These are phyloP conservation scores for Fusarium miscanthi DNA, from an alignment of 2,329 filamentous ascomycete genomes.

Conservation along the genomic window DNA sequence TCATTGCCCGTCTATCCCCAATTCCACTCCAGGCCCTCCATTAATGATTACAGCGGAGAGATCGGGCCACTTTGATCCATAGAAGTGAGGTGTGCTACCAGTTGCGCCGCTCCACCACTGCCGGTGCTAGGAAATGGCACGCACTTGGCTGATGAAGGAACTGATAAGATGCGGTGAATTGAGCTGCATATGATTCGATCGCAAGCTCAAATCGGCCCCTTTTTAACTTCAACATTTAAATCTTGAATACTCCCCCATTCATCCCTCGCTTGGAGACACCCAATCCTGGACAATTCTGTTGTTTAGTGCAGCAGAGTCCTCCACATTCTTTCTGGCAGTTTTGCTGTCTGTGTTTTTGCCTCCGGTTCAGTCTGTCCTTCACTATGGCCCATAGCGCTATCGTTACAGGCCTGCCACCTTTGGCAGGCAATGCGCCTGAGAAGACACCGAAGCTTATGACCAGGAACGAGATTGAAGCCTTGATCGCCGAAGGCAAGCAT, in stretches of 20 bases:
- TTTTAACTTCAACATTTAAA: conserved; percentile 11
- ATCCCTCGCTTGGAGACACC: not conserved
- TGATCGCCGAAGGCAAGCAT: conserved; percentile 84
- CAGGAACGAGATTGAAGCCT: conserved; percentile 65
- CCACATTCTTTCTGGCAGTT: conserved; percentile 1
- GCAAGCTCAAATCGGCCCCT: not conserved
- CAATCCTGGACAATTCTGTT: not conserved
- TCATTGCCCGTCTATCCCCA: not conserved
- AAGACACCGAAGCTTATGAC: conserved; percentile 53
- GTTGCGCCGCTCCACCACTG: conserved; percentile 22
- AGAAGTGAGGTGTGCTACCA: not conserved
- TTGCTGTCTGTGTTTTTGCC: not conserved
- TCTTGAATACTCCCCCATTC: not conserved
- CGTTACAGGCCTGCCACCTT: conserved; percentile 40
- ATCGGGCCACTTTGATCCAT: conserved; percentile 25
- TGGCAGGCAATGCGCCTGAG: conserved; percentile 21
- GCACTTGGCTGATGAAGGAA: not conserved
- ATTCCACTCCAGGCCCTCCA: conserved; percentile 3
- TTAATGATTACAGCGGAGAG: not conserved
- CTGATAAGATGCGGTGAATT: conserved; percentile 43
- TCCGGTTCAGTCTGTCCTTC: not conserved
- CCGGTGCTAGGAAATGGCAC: conserved; percentile 17
- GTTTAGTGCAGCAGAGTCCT: not conserved
- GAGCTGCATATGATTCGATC: conserved; percentile 18
- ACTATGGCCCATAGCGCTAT: conserved; percentile 22